A percentile compares a stretch with the other conserved stretches of the same genome.
Conservation (phyloP, 768 basidiomycete species). For the Pleurotus pulmonarius region DNA sequence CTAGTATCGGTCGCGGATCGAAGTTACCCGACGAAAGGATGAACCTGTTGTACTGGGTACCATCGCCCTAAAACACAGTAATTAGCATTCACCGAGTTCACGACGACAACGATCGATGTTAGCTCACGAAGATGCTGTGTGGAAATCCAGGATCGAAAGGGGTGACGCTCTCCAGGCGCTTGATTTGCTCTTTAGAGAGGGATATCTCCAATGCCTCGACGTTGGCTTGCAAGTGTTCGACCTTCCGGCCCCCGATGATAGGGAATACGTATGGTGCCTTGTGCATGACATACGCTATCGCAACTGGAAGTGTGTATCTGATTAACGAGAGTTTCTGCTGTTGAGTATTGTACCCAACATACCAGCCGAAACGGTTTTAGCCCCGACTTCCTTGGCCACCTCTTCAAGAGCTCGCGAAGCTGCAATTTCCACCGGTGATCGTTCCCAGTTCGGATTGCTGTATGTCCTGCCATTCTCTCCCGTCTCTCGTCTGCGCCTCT, state of each 20-base stretch:
- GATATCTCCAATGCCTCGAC: constrained; percentile 45
- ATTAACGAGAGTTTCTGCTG: too few species aligned
- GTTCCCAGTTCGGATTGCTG: constrained; percentile 33
- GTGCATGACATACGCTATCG: constrained; percentile 52
- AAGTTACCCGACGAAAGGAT: constrained; percentile 11
- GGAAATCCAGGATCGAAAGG: constrained; percentile 49
- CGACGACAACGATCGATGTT: not conserved
- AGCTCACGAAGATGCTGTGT: constrained; percentile 26
- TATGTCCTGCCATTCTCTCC: constrained; percentile 34
- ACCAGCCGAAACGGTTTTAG: constrained; percentile 44
- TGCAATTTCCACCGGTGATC: constrained; percentile 37
- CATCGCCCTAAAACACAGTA: constrained; percentile 12
- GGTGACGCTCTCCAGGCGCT: constrained; percentile 35
- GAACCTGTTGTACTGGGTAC: constrained; percentile 11
- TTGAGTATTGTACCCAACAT: constrained; percentile 7
- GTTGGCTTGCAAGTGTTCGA: constrained; percentile 48
- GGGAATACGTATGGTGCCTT: constrained; percentile 53
- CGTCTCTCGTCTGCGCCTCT: constrained; percentile 18
- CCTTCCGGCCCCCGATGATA: constrained; percentile 47
- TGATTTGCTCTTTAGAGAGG: constrained; percentile 41
- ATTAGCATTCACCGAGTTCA: not conserved
- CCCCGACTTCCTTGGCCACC: constrained; percentile 46
- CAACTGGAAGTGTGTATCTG: constrained; percentile 24
- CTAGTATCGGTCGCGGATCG: constrained; percentile 10
- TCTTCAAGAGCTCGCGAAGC: constrained; percentile 42